Base-by-base conservation (phyloP, 2,329 filamentous ascomycete genomes). In the Neofusicoccum cordaticola region DNA sequence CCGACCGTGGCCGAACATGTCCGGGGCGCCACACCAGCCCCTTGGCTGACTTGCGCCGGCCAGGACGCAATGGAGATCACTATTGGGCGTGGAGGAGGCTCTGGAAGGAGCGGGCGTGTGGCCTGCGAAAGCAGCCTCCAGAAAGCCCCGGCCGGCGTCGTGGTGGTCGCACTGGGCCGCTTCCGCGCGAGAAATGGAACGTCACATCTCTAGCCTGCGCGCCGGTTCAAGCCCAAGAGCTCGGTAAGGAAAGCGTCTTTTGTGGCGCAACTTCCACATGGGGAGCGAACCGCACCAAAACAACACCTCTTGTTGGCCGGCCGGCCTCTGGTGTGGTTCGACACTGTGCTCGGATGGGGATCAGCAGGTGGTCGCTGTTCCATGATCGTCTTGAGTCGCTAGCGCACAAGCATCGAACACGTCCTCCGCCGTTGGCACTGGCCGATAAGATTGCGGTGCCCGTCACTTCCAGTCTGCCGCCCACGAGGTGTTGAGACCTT, bases 301-400 rank as follows among this genome's bases (percentile, higher is more conserved):
- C 34, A 37, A 2, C 50, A 39, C 22, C 22, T 22, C 22, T 22
- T 22, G 22, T 22, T 22, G 22, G 22, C 22, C 3, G 3, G 22
- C 22, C 22, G 22, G 22, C 22, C 22, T 22, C 22, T 12, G 52
- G 12, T 19, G 12, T 27, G 34, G 19, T 41, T 41, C 35, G 37
- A 9, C 8, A 19, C 27, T 7, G 27, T 7, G 2, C 3, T 5
- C 5, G 27, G 27, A 42, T 42, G 12, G 17, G 35, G 52, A 42
- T 22, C 52, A 42, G 37, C 19, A 4, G 13, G 52, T 15, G 52
- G 19, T 56, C 52, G 31, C 52, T 31, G 39, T 58, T 58, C 12
- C 53, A 58, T 58, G 52, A 58, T 58, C 53, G 39, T 44, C 39
- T 31, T 58, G 53, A 58, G 53, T 58, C 53, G 53, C 53, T 58